Percentiles rank a stretch among this genome's conserved stretches.
These are phyloP conservation scores for Aspergillus tamarii DNA, from an alignment of 2,329 filamentous ascomycete genomes.

Conservation along the genomic window DNA sequence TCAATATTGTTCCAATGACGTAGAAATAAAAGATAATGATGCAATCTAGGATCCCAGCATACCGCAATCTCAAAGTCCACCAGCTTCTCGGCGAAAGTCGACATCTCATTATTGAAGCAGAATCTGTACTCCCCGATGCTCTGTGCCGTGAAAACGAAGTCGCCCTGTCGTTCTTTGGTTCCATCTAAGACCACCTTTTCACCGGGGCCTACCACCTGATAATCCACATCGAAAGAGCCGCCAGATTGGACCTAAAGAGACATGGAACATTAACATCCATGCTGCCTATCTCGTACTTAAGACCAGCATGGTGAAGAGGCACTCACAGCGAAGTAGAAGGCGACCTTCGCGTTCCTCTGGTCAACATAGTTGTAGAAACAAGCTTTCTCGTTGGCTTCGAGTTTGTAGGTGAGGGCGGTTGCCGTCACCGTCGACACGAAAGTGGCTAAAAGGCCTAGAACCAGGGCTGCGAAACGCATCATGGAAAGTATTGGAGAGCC, in stretches of 20 bases:
- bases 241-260: slow-evolving; percentile 84
- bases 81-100: slow-evolving; percentile 94
- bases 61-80: slow-evolving; percentile 98
- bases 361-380: slow-evolving; percentile 89
- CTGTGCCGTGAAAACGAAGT: slow-evolving; percentile 96
- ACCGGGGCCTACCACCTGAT: slow-evolving; percentile 79
- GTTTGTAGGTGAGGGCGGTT: slow-evolving; percentile 92
- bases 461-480: slow-evolving; percentile 69
- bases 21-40: slow-evolving; percentile 2
- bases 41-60: slow-evolving; percentile 40
- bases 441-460: slow-evolving; percentile 71
- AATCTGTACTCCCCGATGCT: slow-evolving; percentile 88
- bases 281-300: background rate
- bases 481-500: slow-evolving; percentile 25
- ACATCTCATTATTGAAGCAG: slow-evolving; percentile 99
- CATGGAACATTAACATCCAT: background rate
- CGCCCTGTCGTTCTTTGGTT: slow-evolving; percentile 89
- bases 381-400: slow-evolving; percentile 86
- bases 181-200: slow-evolving; percentile 82
- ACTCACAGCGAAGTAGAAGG: slow-evolving; percentile 96
- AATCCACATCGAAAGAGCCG: slow-evolving; percentile 96
- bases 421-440: slow-evolving; percentile 73
- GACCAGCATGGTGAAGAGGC: background rate
- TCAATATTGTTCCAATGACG: background rate
- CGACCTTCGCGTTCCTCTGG: slow-evolving; percentile 81